A percentile compares a stretch with the other conserved stretches of the same genome.
phyloP scores from a whole-genome alignment of 1,284 basidiomycete species.

The Pseudozyma tsukubaensis region DNA sequence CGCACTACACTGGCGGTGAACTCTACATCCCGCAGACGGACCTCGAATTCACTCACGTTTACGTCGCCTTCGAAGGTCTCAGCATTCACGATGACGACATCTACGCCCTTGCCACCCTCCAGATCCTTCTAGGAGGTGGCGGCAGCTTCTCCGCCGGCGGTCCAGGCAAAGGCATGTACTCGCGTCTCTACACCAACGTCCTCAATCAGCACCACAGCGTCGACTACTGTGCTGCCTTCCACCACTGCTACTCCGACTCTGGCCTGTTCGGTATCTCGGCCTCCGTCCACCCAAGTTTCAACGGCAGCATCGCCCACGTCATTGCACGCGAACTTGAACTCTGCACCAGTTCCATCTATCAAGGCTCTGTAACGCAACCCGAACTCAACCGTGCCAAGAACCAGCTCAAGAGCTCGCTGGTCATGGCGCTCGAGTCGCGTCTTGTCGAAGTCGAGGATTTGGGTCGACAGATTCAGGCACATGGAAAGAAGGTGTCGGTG shows the following conservation, averaged over 20 bases:
- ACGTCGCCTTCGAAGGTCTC: conserved; percentile 90
- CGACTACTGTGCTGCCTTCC: conserved; percentile 97
- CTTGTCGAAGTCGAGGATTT: conserved; percentile 77
- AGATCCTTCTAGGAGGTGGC: conserved; percentile 93
- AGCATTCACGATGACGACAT: conserved; percentile 94
- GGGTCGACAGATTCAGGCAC: conserved; percentile 84
- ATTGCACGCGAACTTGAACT: conserved; percentile 81
- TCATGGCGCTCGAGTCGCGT: conserved; percentile 95
- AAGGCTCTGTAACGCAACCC: conserved; percentile 72
- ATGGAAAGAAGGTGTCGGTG: conserved; percentile 85
- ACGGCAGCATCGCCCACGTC: conserved; percentile 80
- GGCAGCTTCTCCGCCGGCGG: conserved; percentile 95
- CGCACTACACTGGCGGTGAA: conserved; percentile 86
- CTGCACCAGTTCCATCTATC: conserved; percentile 65
- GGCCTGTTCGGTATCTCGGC: conserved; percentile 94
- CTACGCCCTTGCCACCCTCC: conserved; percentile 92
- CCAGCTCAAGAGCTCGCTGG: conserved; percentile 90
- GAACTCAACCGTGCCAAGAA: conserved; percentile 93
- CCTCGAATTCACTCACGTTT: conserved; percentile 90
- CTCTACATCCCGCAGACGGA: conserved; percentile 75
- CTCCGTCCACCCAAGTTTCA: conserved; percentile 80
- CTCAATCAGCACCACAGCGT: conserved; percentile 93
- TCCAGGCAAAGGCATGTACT: conserved; percentile 99
- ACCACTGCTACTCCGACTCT: conserved; percentile 95
- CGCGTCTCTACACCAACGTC: conserved; percentile 94